Evolutionary conservation across 75 land plant genomes (phyloP), one percentile per base, ranked within the genome.

Genomic region (Pinus tabuliformis): DNA sequence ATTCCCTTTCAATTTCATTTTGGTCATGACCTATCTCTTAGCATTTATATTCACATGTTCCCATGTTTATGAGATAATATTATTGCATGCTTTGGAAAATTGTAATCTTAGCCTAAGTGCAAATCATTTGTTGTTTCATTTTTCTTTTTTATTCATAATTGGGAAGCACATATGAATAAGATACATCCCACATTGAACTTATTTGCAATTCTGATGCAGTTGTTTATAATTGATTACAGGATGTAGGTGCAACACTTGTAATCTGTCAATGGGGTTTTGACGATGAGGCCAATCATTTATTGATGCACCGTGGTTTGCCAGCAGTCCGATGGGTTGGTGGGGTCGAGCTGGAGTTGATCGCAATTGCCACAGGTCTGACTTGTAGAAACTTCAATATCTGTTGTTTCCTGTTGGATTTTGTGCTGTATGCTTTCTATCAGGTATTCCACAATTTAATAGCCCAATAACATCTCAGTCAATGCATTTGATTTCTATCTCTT

Each of bases 191-290:
- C 16, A 33, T 16, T 33, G 36, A 33, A 37, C 39, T 64, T 33
- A 42, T 20, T n/a, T n/a, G 12, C 52, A 1, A 9, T 45, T 49
- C 12, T 49, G 54, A 49, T 49, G 54, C 11, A 49, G 6, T 15
- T 63, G 75, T 71, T 14, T 28, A 37, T 7, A 57, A 21, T 73
- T 26, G 15, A 14, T 73, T 75, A 30, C 79, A 96, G 99, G 99
- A 96, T 89, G 99, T 89, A 66, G 99, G 99, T 75, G 95, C 99
- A 21, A 94, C 99, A 1, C 78, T 96, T 70, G 99, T 96, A 33
- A 96, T 96, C 76, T 96, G 99, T 74, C 99, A 96, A 71, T 96
- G 99, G 99, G 99, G 99, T 16, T 96, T 96, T 79, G 99, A 96
- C 82, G 99, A 96, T 76, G 99, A 96, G 78, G 99, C 99, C 54